These are phyloP conservation scores for Sporisorium scitamineum DNA, from an alignment of 1,284 basidiomycete species.

Conservation along the genomic window DNA sequence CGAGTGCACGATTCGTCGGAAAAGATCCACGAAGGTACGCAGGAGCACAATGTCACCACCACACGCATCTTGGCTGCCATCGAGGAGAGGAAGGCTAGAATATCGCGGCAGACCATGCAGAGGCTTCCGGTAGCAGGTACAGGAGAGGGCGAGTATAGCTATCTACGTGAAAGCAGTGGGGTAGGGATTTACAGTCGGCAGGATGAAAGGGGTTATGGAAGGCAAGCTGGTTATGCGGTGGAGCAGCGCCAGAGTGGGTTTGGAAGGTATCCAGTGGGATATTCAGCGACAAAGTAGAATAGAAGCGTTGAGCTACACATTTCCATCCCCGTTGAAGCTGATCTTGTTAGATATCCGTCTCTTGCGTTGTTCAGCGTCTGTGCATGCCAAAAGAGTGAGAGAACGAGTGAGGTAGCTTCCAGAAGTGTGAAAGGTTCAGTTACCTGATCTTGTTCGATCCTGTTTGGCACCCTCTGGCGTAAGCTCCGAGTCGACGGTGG, in stretches of 20 bases:
- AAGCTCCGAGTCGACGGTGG: neutral
- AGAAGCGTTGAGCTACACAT: too few relatives aligned
- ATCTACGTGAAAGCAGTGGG: neutral
- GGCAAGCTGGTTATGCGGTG: neutral
- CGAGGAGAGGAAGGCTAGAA: neutral
- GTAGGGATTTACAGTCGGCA: neutral
- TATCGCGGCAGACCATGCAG: neutral
- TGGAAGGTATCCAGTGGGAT: neutral
- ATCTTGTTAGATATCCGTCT: too few relatives aligned
- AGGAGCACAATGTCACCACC: conserved; percentile 14
- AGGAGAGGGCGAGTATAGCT: neutral
- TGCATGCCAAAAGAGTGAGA: too few relatives aligned
- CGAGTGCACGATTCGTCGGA: conserved; percentile 33
- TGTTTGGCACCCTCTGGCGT: neutral
- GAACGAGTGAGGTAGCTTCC: too few relatives aligned
- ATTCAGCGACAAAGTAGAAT: neutral
- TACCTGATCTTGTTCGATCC: too few relatives aligned
- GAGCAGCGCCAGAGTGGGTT: neutral
- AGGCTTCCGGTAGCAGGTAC: neutral
- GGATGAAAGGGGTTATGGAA: neutral
- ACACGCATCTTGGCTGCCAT: neutral
- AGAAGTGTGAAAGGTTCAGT: too few relatives aligned
- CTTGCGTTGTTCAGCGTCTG: too few relatives aligned
- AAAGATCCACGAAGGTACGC: conserved; percentile 9
- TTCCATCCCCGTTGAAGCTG: too few relatives aligned